Evolutionary conservation across 345 rosid genomes (phyloP), one percentile per base, ranked within the genome.

Genomic region (Citrus sinensis): DNA sequence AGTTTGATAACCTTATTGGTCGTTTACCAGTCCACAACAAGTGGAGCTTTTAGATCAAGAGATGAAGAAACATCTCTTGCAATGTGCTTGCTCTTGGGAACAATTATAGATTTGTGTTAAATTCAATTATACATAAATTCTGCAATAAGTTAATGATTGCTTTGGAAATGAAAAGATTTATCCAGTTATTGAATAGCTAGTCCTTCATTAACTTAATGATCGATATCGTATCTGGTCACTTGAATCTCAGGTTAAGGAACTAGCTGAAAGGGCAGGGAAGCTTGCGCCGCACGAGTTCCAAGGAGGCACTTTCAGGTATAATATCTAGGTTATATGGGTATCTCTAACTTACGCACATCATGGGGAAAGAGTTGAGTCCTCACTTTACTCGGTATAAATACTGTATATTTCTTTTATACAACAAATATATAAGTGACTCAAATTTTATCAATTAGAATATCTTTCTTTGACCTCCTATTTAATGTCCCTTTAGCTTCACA

Each of bases 241-340:
- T 65, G 78, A 54, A 55, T 62, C 83, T 74, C 76, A 96, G 99
- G 92, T 96, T 71, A 92, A 93, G 87, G 95, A 92, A 87, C 86
- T 93, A 82, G 99, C 97, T 37, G 94, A 91, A 86, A 90, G 98
- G 80, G 67, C 88, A 58, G 99, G 99, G 81, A 93, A 96, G 88
- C 96, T 96, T 76, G 84, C 86, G 29, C 99, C 97, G 39, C 82
- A 90, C 29, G 97, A 96, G 79, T 96, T 93, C 83, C 99, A 90
- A 86, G 99, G 98, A 84, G 99, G 98, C 85, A 87, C 99, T 73
- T 96, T 96, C 87, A 93, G 99, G 99, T 92, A 54, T 64, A 63
- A 64, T 34, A 34, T 34, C 14, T 51, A 16, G 46, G 51, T 39
- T 6, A 24, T 37, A 37, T 71, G 73, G 25, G 40, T 24, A 56